A percentile compares a stretch with the other conserved stretches of the same genome.
Evolutionary conservation across 495 filamentous ascomycete genomes (phyloP).

Genomic region (Halenospora varia): DNA sequence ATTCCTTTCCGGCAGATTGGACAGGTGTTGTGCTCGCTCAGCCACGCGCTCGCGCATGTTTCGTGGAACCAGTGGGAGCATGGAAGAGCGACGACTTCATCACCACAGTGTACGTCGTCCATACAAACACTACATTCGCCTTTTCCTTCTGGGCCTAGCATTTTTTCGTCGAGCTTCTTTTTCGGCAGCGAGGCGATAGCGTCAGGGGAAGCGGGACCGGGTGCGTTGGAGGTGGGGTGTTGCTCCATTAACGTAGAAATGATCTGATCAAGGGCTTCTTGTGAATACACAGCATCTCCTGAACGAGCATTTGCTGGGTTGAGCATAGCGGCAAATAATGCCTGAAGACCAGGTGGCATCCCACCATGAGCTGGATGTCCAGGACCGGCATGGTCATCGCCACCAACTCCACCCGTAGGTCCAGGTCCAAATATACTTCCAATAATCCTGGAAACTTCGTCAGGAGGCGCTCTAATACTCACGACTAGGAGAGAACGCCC

Average conservation of each 20-base stretch:
- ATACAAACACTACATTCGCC: constrained; percentile 57
- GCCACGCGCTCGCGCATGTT: constrained; percentile 71
- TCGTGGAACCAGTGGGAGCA: constrained; percentile 93
- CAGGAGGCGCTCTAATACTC: constrained; percentile 23
- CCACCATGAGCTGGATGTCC: background rate
- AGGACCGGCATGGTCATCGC: background rate
- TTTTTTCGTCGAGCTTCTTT: constrained; percentile 58
- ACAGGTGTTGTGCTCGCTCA: constrained; percentile 85
- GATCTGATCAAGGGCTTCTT: constrained; percentile 87
- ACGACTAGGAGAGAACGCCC: constrained; percentile 15
- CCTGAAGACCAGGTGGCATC: constrained; percentile 22
- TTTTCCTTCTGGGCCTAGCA: constrained; percentile 56
- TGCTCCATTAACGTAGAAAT: constrained; percentile 86
- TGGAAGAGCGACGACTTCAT: constrained; percentile 73
- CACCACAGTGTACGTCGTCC: constrained; percentile 71
- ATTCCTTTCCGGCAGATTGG: constrained; percentile 83
- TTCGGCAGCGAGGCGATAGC: constrained; percentile 73
- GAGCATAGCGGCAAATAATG: constrained; percentile 48
- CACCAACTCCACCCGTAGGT: constrained; percentile 6
- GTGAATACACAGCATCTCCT: constrained; percentile 87
- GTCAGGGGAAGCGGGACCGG: constrained; percentile 71
- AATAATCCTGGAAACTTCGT: constrained; percentile 22
- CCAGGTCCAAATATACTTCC: constrained; percentile 20
- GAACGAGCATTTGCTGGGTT: constrained; percentile 51
- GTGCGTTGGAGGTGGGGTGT: constrained; percentile 66